Evolutionary conservation across 768 basidiomycete genomes (phyloP).

Genomic region (Pulveroboletus ravenelii): DNA sequence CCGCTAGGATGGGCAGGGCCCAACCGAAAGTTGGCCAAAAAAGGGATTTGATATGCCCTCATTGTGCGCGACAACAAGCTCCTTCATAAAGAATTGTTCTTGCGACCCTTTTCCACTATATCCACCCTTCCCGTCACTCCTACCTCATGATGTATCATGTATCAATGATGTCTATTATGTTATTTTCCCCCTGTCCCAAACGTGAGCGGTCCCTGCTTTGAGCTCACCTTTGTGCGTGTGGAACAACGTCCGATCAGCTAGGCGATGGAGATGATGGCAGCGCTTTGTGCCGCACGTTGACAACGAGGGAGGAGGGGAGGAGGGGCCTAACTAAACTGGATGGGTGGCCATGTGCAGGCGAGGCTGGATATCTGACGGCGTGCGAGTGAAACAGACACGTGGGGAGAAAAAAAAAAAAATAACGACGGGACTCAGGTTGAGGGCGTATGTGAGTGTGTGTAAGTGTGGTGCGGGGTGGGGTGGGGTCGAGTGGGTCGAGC

Average conservation of each 20-base stretch:
- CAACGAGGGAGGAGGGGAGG: constrained; percentile 18
- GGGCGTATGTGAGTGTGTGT: background rate
- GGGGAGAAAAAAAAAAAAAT: background rate
- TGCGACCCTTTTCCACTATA: background rate
- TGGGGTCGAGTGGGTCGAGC: too few relatives aligned
- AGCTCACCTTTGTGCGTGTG: background rate
- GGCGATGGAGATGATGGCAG: background rate
- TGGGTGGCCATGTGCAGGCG: constrained; percentile 1
- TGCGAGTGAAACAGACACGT: constrained; percentile 5
- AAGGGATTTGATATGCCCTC: constrained; percentile 16
- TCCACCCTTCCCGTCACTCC: background rate
- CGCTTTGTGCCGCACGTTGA: constrained; percentile 13
- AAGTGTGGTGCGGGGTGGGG: too few relatives aligned
- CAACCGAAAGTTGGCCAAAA: constrained; percentile 16
- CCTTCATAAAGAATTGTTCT: constrained; percentile 2
- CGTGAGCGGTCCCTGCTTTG: background rate
- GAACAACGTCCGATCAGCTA: constrained; percentile 9
- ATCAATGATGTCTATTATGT: constrained; percentile 20
- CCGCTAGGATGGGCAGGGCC: constrained; percentile 22
- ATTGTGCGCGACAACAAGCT: constrained; percentile 17
- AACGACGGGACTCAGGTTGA: constrained; percentile 15
- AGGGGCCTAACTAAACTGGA: constrained; percentile 5
- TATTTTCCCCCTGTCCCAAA: constrained; percentile 6
- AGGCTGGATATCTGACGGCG: constrained; percentile 3
- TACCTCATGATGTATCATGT: constrained; percentile 8